Evolutionary conservation across 441 rosid genomes (phyloP), one percentile per base, ranked within the genome.

Genomic region (Erodium trifolium): DNA sequence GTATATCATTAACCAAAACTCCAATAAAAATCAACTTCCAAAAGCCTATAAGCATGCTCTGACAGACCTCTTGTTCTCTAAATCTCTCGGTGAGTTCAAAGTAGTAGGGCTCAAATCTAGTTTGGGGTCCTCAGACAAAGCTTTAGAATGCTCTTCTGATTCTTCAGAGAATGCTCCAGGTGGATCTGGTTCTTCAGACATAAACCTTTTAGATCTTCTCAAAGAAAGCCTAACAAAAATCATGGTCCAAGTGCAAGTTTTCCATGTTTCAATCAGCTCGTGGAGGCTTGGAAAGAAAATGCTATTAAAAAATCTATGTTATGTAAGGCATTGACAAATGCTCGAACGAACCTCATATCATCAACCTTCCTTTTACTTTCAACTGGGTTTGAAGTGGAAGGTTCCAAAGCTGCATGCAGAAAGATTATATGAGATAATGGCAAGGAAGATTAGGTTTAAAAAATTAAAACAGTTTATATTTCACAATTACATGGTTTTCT

Each of bases 401-500:
- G 68, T 65, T 68, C 76, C 49, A 75, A 71, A 77, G 72, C 83
- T 82, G 78, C 72, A 68, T 45, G 66, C 63, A 23, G 27, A 23
- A 0, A 74, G 69, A 60, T 59, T 67, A 59, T 60, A 49, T 57
- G 55, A 39, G 62, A 14, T 34, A 57, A 71, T 60, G 62, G 65
- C 14, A 27, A 11, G 23, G 63, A 39, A 51, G 57, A 43, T 4
- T 19, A 39, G 10, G 11, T 41, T 60, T 17, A 37, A n/a, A 68
- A 62, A 29, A 63, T 73, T 65, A 12, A 71, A 68, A 71, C 12
- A 41, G 53, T 53, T n/a, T 53, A 53, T 14, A 17, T 41, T 41
- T 41, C 10, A 53, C 71, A 18, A 18, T 78, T 79, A 87, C 89
- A 7, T 75, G 62, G 76, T 45, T 34, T 71, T 71, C 63, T 80